phyloP scores from a whole-genome alignment of 75 land plant genomes.

The Picea glauca region DNA sequence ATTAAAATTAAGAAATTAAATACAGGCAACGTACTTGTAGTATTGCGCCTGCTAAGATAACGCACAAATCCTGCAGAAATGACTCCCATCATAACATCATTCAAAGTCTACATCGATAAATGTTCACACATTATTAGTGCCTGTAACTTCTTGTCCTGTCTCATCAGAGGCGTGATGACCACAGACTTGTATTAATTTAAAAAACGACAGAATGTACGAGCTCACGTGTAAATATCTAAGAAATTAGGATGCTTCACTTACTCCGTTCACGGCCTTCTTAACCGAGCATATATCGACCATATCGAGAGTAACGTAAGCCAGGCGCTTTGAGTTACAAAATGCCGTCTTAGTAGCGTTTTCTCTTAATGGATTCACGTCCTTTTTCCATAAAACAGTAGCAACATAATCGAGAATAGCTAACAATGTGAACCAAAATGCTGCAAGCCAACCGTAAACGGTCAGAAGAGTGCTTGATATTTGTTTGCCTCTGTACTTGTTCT shows the following conservation, averaged over 20 bases:
- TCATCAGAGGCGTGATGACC: too few relatives aligned
- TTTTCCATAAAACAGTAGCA: conserved; percentile 34
- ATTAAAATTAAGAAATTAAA: neutral
- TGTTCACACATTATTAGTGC: too few relatives aligned
- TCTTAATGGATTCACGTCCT: conserved; percentile 41
- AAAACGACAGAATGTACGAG: too few relatives aligned
- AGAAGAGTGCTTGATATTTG: neutral
- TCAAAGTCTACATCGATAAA: conserved; percentile 52
- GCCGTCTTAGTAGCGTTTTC: conserved; percentile 27
- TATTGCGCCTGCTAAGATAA: neutral
- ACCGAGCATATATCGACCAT: conserved; percentile 56
- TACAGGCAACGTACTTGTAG: neutral
- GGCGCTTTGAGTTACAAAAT: conserved; percentile 20
- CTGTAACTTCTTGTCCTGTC: too few relatives aligned
- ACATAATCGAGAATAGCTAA: conserved; percentile 25
- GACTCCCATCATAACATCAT: conserved; percentile 76
- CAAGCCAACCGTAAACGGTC: conserved; percentile 1
- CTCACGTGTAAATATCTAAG: neutral
- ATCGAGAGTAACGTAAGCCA: conserved; percentile 32
- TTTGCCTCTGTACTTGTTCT: neutral
- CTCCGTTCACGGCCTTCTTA: conserved; percentile 44
- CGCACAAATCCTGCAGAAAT: conserved; percentile 58
- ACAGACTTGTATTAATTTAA: too few relatives aligned
- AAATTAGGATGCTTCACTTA: neutral
- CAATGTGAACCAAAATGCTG: conserved; percentile 45